phyloP scores from a whole-genome alignment of 345 rosid genomes.

The Syzygium aqueum region DNA sequence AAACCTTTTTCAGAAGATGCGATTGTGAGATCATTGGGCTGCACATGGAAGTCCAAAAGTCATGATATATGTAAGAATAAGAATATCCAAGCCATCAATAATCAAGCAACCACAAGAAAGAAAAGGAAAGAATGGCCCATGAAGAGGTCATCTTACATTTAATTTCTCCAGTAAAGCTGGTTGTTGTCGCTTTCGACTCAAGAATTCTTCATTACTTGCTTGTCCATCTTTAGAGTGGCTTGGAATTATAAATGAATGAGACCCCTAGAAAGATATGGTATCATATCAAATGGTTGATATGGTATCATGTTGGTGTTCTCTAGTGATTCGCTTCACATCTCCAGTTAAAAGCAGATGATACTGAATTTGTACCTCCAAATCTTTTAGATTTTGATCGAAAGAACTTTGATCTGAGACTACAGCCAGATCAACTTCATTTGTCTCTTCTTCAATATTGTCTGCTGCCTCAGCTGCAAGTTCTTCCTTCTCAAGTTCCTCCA shows the following conservation, averaged over 20 bases:
- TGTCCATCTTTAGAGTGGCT: constrained; percentile 13
- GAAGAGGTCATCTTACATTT: constrained; percentile 20
- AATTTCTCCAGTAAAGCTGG: constrained; percentile 15
- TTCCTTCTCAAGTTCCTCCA: constrained; percentile 89
- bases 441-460: constrained; percentile 13
- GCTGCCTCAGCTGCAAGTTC: constrained; percentile 57
- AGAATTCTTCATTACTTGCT: constrained; percentile 13
- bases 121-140: background rate
- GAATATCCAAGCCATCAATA: background rate
- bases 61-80: background rate
- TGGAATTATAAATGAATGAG: constrained; percentile 3
- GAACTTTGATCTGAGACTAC: constrained; percentile 5
- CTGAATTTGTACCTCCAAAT: constrained; percentile 28
- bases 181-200: constrained; percentile 16
- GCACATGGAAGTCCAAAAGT: constrained; percentile 21
- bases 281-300: background rate
- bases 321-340: background rate
- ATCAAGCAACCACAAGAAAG: background rate
- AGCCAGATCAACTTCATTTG: constrained; percentile 5
- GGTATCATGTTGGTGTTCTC: background rate
- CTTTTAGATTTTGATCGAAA: constrained; percentile 2
- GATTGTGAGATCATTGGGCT: constrained; percentile 27
- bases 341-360: constrained; percentile 1
- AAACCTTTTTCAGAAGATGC: constrained; percentile 39
- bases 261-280: background rate